Percentiles rank a stretch among this genome's conserved stretches.
Conservation (phyloP, 768 basidiomycete species). For the Nevesoporus exiguus region DNA sequence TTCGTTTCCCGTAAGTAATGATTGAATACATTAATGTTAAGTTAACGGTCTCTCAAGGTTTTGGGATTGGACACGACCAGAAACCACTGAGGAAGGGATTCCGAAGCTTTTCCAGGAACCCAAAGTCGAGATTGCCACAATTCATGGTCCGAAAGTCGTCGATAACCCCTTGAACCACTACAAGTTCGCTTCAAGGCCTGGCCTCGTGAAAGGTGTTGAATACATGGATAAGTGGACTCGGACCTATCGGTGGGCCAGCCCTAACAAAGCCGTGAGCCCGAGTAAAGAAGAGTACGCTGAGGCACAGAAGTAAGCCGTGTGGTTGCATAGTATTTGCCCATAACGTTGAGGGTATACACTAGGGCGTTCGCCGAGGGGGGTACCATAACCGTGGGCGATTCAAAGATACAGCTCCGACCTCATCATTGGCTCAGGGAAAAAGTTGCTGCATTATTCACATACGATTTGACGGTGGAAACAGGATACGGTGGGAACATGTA, state of each 20-base stretch:
- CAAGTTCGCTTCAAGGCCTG: constrained; percentile 1
- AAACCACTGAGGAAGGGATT: constrained; percentile 3
- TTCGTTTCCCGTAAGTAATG: constrained; percentile 18
- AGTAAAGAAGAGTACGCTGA: constrained; percentile 9
- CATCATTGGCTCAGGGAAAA: constrained; percentile 17
- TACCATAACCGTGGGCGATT: not conserved
- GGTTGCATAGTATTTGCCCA: no score
- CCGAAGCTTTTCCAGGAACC: constrained; percentile 1
- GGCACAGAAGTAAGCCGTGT: constrained; percentile 8
- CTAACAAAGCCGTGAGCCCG: not conserved
- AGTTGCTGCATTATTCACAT: constrained; percentile 12
- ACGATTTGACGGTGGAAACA: constrained; percentile 12
- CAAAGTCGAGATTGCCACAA: not conserved
- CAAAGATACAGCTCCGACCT: not conserved
- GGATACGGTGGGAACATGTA: constrained; percentile 18
- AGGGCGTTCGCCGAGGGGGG: constrained; percentile 6
- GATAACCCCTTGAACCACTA: constrained; percentile 17
- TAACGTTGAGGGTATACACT: not conserved
- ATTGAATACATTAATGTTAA: not conserved
- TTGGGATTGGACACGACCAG: constrained; percentile 17
- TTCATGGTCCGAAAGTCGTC: not conserved
- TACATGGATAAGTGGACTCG: constrained; percentile 10
- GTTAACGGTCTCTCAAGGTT: constrained; percentile 2
- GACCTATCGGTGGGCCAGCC: constrained; percentile 17
- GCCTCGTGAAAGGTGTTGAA: not conserved